Percentiles rank a stretch among this genome's conserved stretches.
Conservation (phyloP, 1,284 basidiomycete species). For the Somion occarium region DNA sequence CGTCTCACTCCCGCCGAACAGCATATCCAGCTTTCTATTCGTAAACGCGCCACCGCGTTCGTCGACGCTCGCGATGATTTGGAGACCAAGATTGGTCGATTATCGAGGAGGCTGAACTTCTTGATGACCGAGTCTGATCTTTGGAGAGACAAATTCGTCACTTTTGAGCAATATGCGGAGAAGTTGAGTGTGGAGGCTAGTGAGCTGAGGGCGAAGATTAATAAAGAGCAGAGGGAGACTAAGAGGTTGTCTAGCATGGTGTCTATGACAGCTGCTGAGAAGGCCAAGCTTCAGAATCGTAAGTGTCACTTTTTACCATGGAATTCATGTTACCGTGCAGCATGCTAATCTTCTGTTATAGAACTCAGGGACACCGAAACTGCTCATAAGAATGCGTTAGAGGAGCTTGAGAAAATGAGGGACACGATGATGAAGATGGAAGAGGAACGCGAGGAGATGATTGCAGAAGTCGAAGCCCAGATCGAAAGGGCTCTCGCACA, state of each 20-base stretch:
- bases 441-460: constrained; percentile 78
- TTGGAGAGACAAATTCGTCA: constrained; percentile 89
- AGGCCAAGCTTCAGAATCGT: constrained; percentile 70
- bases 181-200: constrained; percentile 81
- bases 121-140: constrained; percentile 87
- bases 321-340: constrained; percentile 7
- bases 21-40: constrained; percentile 79
- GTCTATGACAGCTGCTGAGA: constrained; percentile 71
- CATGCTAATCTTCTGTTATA: constrained; percentile 25
- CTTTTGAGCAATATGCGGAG: constrained; percentile 90
- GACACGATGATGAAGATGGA: constrained; percentile 81
- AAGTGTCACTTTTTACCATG: constrained; percentile 26
- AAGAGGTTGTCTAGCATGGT: constrained; percentile 76
- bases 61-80: constrained; percentile 90
- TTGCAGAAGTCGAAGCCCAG: constrained; percentile 82
- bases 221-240: constrained; percentile 84
- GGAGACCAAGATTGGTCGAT: constrained; percentile 84
- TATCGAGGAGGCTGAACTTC: constrained; percentile 82
- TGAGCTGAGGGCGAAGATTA: constrained; percentile 77
- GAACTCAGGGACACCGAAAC: constrained; percentile 68
- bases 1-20: constrained; percentile 77
- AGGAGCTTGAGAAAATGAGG: constrained; percentile 69
- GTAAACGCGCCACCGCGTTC: constrained; percentile 85
- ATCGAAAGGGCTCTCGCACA: constrained; percentile 78
- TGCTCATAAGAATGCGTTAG: constrained; percentile 67